A percentile compares a stretch with the other conserved stretches of the same genome.
Evolutionary conservation across 345 rosid genomes (phyloP).

Genomic region (Mangifera indica): DNA sequence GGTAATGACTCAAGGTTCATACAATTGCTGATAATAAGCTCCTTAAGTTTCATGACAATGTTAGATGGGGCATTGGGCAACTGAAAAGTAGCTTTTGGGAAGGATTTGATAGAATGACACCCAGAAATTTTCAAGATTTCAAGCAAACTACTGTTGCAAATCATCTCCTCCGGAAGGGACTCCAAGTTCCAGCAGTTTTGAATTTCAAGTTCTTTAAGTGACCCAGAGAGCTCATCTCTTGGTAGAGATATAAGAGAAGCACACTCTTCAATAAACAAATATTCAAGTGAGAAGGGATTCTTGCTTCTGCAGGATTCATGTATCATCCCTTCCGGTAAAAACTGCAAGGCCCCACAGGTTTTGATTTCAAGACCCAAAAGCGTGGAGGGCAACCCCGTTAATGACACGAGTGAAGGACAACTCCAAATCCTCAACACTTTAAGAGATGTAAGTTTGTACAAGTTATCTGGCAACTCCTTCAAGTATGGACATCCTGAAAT

Average conservation of each 20-base stretch:
- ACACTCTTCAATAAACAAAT: conserved; percentile 21
- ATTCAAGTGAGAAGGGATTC: conserved; percentile 16
- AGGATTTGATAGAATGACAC: conserved; percentile 10
- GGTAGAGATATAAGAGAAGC: conserved; percentile 27
- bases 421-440: conserved; percentile 8
- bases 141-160: conserved; percentile 7
- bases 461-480: conserved; percentile 4
- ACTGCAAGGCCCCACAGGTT: conserved; percentile 19
- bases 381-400: conserved; percentile 17
- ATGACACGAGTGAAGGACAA: conserved; percentile 12
- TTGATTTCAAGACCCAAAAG: conserved; percentile 18
- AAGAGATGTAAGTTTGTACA: conserved; percentile 2
- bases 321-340: conserved; percentile 7
- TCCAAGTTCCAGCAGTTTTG: conserved; percentile 16
- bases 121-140: conserved; percentile 7
- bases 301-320: background rate
- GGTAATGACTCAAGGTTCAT: conserved; percentile 14
- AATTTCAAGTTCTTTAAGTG: conserved; percentile 14
- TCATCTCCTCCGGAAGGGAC: conserved; percentile 21
- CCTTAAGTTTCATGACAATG: conserved; percentile 8
- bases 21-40: conserved; percentile 18
- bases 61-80: background rate
- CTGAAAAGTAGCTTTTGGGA: conserved; percentile 6
- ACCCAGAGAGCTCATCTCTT: conserved; percentile 15
- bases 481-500: conserved; percentile 1